These are phyloP conservation scores for Aphanomyces astaci DNA, from an alignment of 352 stramenopile species.

Conservation along the genomic window DNA sequence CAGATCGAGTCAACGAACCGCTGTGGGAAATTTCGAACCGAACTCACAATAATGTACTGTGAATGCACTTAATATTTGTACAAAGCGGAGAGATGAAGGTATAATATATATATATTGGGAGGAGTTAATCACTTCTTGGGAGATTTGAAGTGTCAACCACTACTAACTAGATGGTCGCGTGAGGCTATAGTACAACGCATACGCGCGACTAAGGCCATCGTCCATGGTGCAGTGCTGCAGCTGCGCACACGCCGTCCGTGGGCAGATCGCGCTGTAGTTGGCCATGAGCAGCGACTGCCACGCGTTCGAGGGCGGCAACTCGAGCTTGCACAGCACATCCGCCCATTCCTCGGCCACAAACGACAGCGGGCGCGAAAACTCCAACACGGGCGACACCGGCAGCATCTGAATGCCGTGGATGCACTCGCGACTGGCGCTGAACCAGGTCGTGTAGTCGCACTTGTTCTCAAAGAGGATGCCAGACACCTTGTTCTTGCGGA, in stretches of 20 bases:
- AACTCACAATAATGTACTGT: no score
- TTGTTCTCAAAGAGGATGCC: constrained; percentile 75
- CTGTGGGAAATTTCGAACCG: no score
- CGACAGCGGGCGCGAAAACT: constrained; percentile 30
- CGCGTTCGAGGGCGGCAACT: constrained; percentile 29
- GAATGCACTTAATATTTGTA: no score
- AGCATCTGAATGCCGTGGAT: constrained; percentile 77
- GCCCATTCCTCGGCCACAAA: constrained; percentile 62
- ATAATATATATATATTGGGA: no score
- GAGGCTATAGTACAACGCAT: constrained; percentile 49
- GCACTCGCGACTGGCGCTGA: constrained; percentile 61
- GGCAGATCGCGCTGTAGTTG: constrained; percentile 48
- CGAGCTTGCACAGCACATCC: constrained; percentile 43
- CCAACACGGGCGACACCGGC: constrained; percentile 45
- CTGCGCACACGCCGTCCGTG: constrained; percentile 31
- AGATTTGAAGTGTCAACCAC: not conserved
- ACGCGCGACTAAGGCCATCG: constrained; percentile 59
- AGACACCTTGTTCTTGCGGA: constrained; percentile 60
- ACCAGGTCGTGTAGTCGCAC: constrained; percentile 66
- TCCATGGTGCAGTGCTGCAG: constrained; percentile 48
- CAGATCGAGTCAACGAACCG: no score
- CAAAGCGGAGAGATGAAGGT: no score
- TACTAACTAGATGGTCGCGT: constrained; percentile 27
- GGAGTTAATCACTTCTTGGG: not conserved
- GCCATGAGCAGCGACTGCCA: constrained; percentile 58